Base-by-base conservation (phyloP, 768 basidiomycete genomes). In the Suillus spraguei region DNA sequence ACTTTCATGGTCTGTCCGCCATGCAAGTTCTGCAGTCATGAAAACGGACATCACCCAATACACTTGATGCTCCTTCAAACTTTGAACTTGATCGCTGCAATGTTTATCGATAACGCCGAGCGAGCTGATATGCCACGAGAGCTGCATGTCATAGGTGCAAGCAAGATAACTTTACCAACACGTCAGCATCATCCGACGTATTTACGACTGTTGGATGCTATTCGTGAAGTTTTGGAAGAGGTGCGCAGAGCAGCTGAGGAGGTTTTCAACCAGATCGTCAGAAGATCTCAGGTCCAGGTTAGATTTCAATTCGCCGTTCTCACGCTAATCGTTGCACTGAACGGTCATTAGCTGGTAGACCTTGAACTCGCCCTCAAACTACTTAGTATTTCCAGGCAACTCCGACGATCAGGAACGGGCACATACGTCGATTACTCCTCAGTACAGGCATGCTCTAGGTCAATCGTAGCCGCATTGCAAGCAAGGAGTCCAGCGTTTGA, bases 381-480 rank as follows among this genome's bases (percentile, higher is more conserved):
- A 35, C 71, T 87, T 32, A 59, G 64, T 32, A 78, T 78, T 52
- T 72, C 76, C 10, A 67, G 71, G n/a, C 72, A 81, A 64, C 78
- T 93, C 52, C 80, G 80, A 63, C 74, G 75, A 46, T 77, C 81
- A 38, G 70, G 80, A 17, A 67, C 68, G 33, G 68, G 75, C 20
- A 56, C 75, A 4, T 68, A 77, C 4, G 80, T 90, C 63, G 87
- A 94, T 73, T 90, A 89, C 69, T 92, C 91, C 1, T 80, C 83
- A 2, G 76, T 88, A 16, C 85, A 86, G 63, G 84, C 88, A 10
- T 73, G 91, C 36, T 81, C 84, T 4, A 77, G 74, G 5, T 83
- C 85, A 83, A 79, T 94, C 33, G 65, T 73, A 10, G 77, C 82
- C 38, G 69, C 76, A 3, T 70, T 89, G 3, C 66, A 76, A 16